These are phyloP conservation scores for Hymenoscyphus fructigenus DNA, from an alignment of 2,329 filamentous ascomycete species.

Conservation along the genomic window DNA sequence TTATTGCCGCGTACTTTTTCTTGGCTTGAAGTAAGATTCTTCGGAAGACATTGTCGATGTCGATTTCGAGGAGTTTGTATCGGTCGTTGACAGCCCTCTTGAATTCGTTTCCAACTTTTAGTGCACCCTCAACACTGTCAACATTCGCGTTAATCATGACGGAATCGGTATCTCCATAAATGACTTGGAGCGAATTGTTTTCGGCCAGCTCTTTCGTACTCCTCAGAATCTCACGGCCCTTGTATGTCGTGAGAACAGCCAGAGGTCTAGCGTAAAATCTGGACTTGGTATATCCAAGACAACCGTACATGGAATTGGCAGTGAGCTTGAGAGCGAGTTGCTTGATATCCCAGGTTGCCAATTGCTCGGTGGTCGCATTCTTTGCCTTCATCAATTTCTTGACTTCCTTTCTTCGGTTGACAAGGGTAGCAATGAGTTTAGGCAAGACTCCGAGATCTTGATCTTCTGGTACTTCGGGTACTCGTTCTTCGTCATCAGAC, in stretches of 20 bases:
- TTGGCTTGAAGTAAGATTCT: conserved; percentile 93
- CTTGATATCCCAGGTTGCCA: conserved; percentile 97
- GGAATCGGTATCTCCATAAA: conserved; percentile 98
- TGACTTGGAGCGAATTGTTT: conserved; percentile 85
- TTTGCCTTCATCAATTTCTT: conserved; percentile 98
- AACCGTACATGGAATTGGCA: conserved; percentile 99
- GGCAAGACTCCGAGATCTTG: conserved; percentile 85
- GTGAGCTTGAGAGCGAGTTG: conserved; percentile 95
- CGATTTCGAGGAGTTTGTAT: conserved; percentile 91
- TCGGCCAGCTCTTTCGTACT: conserved; percentile 96
- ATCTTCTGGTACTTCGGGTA: conserved; percentile 80
- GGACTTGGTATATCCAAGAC: conserved; percentile 93
- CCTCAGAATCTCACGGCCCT: conserved; percentile 93
- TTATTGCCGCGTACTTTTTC: conserved; percentile 99
- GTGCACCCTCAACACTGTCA: conserved; percentile 84
- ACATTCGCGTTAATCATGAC: conserved; percentile 99
- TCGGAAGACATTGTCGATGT: conserved; percentile 96
- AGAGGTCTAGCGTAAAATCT: conserved; percentile 95
- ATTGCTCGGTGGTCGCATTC: conserved; percentile 77
- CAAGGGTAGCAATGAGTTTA: conserved; percentile 85
- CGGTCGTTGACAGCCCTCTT: conserved; percentile 92
- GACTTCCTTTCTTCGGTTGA: conserved; percentile 84
- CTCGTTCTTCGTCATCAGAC: conserved; percentile 78
- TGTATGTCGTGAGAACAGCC: conserved; percentile 93
- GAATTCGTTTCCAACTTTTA: conserved; percentile 92